Conservation (phyloP, 805 yeast species). For the Ogataea haglerorum region DNA sequence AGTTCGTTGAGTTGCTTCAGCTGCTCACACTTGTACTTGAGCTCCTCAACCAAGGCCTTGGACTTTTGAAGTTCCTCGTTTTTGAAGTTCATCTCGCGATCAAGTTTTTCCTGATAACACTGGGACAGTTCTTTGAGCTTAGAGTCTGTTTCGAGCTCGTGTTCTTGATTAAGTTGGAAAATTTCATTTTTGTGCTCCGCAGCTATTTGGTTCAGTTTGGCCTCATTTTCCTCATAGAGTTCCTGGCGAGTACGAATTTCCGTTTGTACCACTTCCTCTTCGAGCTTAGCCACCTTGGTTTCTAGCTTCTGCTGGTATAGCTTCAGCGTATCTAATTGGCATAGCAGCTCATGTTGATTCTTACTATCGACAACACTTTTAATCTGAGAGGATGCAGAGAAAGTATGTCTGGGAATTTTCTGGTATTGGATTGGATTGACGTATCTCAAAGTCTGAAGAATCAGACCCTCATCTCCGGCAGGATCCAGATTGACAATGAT, state of each 20-base stretch:
- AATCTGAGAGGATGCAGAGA: conserved; percentile 12
- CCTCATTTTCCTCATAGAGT: conserved; percentile 33
- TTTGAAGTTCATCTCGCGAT: conserved; percentile 13
- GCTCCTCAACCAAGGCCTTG: conserved; percentile 10
- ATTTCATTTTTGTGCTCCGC: conserved; percentile 32
- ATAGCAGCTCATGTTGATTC: conserved; percentile 22
- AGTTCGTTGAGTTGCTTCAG: conserved; percentile 7
- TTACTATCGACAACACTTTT: conserved; percentile 10
- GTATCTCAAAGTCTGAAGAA: conserved; percentile 31
- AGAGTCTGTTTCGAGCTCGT: conserved; percentile 24
- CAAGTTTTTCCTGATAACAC: conserved; percentile 33
- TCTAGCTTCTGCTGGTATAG: conserved; percentile 20
- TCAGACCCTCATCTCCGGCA: conserved; percentile 34
- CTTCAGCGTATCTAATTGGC: conserved; percentile 29
- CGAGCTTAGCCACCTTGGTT: conserved; percentile 22
- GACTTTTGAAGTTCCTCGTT: conserved; percentile 7
- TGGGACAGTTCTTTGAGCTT: conserved; percentile 31
- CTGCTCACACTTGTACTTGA: conserved; percentile 8
- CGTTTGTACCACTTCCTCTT: conserved; percentile 24
- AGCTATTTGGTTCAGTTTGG: conserved; percentile 36
- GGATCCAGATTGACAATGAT: conserved; percentile 40
- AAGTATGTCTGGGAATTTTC: conserved; percentile 22
- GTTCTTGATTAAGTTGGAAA: conserved; percentile 30
- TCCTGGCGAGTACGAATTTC: conserved; percentile 31
- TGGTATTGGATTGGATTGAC: conserved; percentile 30